Percentiles rank a stretch among this genome's conserved stretches.
Conservation (phyloP, 2,329 filamentous ascomycete genomes). For the Alternaria arborescens region DNA sequence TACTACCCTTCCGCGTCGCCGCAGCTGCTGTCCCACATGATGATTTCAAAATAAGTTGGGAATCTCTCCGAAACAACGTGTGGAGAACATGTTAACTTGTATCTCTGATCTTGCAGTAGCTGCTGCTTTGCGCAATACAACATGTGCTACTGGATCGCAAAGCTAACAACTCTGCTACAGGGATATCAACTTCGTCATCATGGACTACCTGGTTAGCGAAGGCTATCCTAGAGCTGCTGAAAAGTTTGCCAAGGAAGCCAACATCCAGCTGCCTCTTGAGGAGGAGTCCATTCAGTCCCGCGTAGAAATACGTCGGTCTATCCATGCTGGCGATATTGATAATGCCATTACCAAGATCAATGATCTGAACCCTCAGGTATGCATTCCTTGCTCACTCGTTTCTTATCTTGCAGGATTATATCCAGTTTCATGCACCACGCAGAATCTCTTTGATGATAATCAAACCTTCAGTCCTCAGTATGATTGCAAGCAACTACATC, state of each 20-base stretch:
- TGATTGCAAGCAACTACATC: constrained; percentile 61
- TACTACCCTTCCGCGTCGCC: constrained; percentile 9
- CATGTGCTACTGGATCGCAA: constrained; percentile 12
- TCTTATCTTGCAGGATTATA: constrained; percentile 83
- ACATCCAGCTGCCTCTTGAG: constrained; percentile 77
- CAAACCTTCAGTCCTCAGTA: constrained; percentile 84
- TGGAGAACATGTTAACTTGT: constrained; percentile 89
- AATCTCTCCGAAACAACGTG: constrained; percentile 99
- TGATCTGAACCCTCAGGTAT: constrained; percentile 88
- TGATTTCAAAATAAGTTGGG: constrained; percentile 89
- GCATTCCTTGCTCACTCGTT: constrained; percentile 43
- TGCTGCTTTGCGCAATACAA: constrained; percentile 20
- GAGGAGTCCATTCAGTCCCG: constrained; percentile 77
- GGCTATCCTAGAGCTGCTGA: constrained; percentile 92
- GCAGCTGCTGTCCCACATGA: constrained; percentile 68
- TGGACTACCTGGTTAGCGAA: constrained; percentile 96
- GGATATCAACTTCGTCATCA: constrained; percentile 92
- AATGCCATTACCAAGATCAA: constrained; percentile 87
- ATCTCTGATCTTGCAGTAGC: constrained; percentile 65
- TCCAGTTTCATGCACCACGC: constrained; percentile 99
- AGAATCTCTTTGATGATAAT: constrained; percentile 92
- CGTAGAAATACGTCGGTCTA: constrained; percentile 83
- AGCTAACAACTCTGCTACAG: constrained; percentile 60
- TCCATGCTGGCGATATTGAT: constrained; percentile 86
- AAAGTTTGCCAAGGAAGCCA: constrained; percentile 93